Evolutionary conservation across 192 early-diverging fungal genomes (phyloP).

Genomic region (Rhizoclosmatium globosum): DNA sequence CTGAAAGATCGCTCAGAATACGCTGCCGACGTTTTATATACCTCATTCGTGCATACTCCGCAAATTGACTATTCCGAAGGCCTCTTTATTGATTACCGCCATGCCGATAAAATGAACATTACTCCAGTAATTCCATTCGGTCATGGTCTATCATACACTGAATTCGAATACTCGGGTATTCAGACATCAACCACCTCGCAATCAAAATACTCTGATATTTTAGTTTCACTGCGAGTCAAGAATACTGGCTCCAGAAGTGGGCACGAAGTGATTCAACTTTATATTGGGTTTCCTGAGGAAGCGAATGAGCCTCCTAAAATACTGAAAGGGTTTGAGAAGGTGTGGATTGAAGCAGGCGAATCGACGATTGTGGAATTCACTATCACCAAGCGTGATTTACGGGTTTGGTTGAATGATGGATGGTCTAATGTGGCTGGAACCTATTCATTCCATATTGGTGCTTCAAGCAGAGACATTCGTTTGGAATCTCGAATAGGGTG

Average conservation of each 20-base stretch:
- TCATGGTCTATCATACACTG: constrained; percentile 64
- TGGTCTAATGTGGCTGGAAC: constrained; percentile 23
- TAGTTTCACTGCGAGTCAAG: constrained; percentile 20
- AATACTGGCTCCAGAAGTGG: constrained; percentile 24
- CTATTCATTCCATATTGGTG: constrained; percentile 31
- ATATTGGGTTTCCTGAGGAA: constrained; percentile 35
- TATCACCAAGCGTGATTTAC: constrained; percentile 6
- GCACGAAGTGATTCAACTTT: constrained; percentile 47
- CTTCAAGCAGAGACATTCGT: constrained; percentile 31
- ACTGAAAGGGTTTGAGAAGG: constrained; percentile 42
- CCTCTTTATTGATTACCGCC: constrained; percentile 57
- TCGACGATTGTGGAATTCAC: constrained; percentile 17
- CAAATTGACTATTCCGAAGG: constrained; percentile 56
- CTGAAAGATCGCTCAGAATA: constrained; percentile 48
- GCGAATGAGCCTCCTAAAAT: constrained; percentile 26
- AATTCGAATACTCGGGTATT: constrained; percentile 50
- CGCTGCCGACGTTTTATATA: constrained; percentile 29
- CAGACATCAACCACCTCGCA: neutral
- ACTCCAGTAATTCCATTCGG: constrained; percentile 58
- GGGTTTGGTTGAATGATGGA: constrained; percentile 22
- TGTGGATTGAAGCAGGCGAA: constrained; percentile 17
- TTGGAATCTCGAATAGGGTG: neutral
- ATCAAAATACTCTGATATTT: neutral
- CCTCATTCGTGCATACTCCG: constrained; percentile 37
- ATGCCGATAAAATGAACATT: constrained; percentile 51